Conservation (phyloP, 2,329 filamentous ascomycete species). For the Colletotrichum liaoningense region DNA sequence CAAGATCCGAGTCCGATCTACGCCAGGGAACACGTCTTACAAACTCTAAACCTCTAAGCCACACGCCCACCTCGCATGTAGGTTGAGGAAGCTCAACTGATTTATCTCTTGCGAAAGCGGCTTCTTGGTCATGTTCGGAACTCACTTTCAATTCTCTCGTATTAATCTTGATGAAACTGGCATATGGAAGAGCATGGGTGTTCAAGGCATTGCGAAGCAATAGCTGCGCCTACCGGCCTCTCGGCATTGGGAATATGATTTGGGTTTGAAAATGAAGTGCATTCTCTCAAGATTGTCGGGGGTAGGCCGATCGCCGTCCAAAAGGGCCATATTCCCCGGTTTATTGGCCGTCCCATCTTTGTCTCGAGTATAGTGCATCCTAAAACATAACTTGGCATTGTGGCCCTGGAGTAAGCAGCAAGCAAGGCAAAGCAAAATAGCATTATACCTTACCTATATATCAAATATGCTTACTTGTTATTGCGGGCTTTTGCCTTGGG, state of each 20-base stretch:
- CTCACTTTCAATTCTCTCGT: neutral
- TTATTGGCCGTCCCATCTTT: neutral
- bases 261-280: rapidly evolving
- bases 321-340: neutral
- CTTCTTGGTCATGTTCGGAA: neutral
- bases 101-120: neutral
- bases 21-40: slow-evolving; percentile 24
- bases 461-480: neutral
- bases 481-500: neutral
- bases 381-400: neutral
- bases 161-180: slow-evolving; percentile 6
- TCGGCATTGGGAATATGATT: neutral
- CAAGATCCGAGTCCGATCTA: neutral
- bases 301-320: neutral
- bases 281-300: neutral
- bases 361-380: neutral
- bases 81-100: neutral
- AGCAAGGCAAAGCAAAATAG: neutral
- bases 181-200: neutral
- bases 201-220: neutral
- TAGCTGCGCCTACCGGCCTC: too few species aligned
- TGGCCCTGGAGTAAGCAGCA: neutral
- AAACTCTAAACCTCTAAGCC: slow-evolving; percentile 19
- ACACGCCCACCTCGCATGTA: neutral
- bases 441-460: neutral